Percentiles rank a stretch among this genome's conserved stretches.
Evolutionary conservation across 306 rosid genomes (phyloP).

Genomic region (Inga oerstediana): DNA sequence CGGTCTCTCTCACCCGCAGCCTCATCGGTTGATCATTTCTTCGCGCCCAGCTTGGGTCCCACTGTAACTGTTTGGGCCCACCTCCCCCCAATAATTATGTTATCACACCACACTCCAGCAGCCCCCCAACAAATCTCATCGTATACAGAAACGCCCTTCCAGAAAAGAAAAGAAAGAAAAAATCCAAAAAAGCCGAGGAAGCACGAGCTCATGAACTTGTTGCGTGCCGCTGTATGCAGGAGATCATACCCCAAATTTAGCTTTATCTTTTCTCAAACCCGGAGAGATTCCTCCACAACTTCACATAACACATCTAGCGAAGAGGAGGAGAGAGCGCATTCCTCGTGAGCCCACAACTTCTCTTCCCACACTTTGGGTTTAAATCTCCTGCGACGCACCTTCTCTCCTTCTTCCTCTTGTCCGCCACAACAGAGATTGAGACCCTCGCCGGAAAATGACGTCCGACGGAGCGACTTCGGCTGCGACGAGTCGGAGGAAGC

Average conservation of each 20-base stretch:
- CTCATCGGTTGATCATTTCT: background rate
- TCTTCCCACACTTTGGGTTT: slow-evolving; percentile 28
- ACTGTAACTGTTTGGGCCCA: slow-evolving; percentile 34
- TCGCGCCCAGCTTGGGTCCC: slow-evolving; percentile 8
- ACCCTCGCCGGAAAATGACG: slow-evolving; percentile 60
- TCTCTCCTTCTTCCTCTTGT: background rate
- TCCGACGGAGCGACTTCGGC: slow-evolving; percentile 84
- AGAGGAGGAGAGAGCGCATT: slow-evolving; percentile 45
- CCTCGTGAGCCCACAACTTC: slow-evolving; percentile 55
- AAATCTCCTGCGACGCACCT: slow-evolving; percentile 47
- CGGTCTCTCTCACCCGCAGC: background rate
- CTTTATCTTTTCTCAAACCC: slow-evolving; percentile 29
- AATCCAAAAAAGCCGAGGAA: background rate
- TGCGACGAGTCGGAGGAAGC: slow-evolving; percentile 62
- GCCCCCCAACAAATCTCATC: slow-evolving; percentile 38
- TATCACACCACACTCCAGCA: slow-evolving; percentile 39
- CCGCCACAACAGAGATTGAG: background rate
- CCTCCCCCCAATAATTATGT: slow-evolving; percentile 43
- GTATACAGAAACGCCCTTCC: background rate
- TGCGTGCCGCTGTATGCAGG: background rate
- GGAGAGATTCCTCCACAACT: slow-evolving; percentile 44
- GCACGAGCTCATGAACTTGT: slow-evolving; percentile 2
- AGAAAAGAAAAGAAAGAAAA: too few relatives aligned
- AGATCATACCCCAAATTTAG: background rate
- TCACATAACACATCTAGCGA: slow-evolving; percentile 41